Evolutionary conservation across 306 rosid species (phyloP).

Genomic region (Vigna radiata): DNA sequence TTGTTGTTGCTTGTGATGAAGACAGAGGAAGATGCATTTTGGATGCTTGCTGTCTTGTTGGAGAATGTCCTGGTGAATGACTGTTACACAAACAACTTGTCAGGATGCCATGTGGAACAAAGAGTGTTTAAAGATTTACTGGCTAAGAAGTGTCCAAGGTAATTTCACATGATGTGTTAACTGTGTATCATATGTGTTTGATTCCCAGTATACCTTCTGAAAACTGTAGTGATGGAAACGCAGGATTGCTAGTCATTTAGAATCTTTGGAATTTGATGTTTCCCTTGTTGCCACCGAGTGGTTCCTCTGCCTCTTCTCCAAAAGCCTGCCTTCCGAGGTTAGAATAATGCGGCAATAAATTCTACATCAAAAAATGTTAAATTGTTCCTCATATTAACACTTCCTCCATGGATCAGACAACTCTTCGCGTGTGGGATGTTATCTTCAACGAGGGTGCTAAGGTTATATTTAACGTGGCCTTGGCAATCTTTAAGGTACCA

Average conservation of each 20-base stretch:
- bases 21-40: slow-evolving; percentile 98
- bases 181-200: slow-evolving; percentile 10
- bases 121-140: slow-evolving; percentile 95
- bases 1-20: slow-evolving; percentile 95
- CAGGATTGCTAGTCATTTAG: slow-evolving; percentile 91
- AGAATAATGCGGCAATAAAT: slow-evolving; percentile 24
- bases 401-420: slow-evolving; percentile 65
- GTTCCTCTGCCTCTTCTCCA: slow-evolving; percentile 95
- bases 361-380: slow-evolving; percentile 29
- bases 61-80: slow-evolving; percentile 93
- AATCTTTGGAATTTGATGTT: slow-evolving; percentile 87
- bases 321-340: slow-evolving; percentile 98
- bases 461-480: slow-evolving; percentile 89
- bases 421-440: slow-evolving; percentile 96
- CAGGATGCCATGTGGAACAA: slow-evolving; percentile 99
- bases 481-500: slow-evolving; percentile 92
- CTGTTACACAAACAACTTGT: slow-evolving; percentile 92
- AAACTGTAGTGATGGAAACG: slow-evolving; percentile 49
- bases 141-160: slow-evolving; percentile 89
- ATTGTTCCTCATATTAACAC: slow-evolving; percentile 38
- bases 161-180: slow-evolving; percentile 32
- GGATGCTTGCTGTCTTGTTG: slow-evolving; percentile 97
- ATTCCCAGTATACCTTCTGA: slow-evolving; percentile 42
- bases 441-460: slow-evolving; percentile 96
- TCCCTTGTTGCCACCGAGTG: slow-evolving; percentile 99